Evolutionary conservation across 768 basidiomycete species (phyloP).

Genomic region (Lentinula sp.): DNA sequence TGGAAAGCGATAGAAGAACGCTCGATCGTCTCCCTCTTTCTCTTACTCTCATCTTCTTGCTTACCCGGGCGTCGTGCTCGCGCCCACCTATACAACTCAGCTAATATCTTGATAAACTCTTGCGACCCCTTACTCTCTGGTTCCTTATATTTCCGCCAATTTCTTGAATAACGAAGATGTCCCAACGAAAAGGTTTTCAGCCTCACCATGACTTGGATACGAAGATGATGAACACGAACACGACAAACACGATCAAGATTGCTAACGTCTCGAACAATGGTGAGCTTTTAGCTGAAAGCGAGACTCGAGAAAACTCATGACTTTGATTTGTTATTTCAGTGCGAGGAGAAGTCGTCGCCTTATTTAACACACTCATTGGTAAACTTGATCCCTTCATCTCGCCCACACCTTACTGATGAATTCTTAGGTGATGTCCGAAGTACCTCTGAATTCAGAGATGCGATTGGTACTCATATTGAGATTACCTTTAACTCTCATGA

Average conservation of each 20-base stretch:
- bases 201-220: constrained; percentile 21
- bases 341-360: constrained; percentile 41
- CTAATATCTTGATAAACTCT: constrained; percentile 6
- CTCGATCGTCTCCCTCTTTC: constrained; percentile 17
- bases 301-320: neutral
- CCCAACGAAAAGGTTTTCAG: constrained; percentile 13
- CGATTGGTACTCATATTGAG: constrained; percentile 34
- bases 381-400: constrained; percentile 7
- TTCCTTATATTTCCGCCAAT: constrained; percentile 2
- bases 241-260: constrained; percentile 34
- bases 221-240: constrained; percentile 22
- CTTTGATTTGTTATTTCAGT: constrained; percentile 15
- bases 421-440: constrained; percentile 44
- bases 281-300: constrained; percentile 12
- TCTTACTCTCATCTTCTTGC: constrained; percentile 24
- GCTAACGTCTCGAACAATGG: constrained; percentile 40
- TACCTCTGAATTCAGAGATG: constrained; percentile 34
- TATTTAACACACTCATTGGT: constrained; percentile 59
- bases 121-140: constrained; percentile 6
- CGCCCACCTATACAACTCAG: constrained; percentile 11
- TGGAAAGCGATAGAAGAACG: neutral
- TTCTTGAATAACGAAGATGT: constrained; percentile 15
- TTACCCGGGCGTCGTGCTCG: constrained; percentile 15
- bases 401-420: neutral
- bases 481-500: constrained; percentile 50